These are phyloP conservation scores for Pseudonitzschia delicatissima DNA, from an alignment of 108 stramenopile genomes.

Conservation along the genomic window DNA sequence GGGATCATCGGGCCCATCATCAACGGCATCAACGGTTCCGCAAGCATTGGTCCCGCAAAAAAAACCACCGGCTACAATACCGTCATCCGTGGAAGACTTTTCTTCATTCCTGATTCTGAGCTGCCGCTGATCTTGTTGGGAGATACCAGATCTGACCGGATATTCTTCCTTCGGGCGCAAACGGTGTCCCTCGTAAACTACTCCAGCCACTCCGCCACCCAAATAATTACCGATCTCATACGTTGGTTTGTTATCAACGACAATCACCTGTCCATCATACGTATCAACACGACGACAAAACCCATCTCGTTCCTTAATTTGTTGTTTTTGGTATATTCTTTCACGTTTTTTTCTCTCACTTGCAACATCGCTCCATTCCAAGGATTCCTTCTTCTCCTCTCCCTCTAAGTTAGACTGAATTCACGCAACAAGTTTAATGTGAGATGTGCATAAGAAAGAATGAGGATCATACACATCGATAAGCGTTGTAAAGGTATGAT, in stretches of 20 bases:
- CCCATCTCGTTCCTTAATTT: conserved; percentile 58
- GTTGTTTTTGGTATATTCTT: conserved; percentile 36
- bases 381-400: conserved; percentile 15
- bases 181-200: conserved; percentile 83
- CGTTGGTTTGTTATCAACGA: conserved; percentile 59
- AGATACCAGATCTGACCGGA: conserved; percentile 53
- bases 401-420: conserved; percentile 13
- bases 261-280: conserved; percentile 80
- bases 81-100: neutral
- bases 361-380: conserved; percentile 25
- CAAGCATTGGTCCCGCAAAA: conserved; percentile 20
- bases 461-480: neutral
- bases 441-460: too few species aligned
- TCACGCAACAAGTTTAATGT: neutral
- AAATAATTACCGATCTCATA: conserved; percentile 86
- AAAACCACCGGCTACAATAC: conserved; percentile 7
- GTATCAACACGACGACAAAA: conserved; percentile 73
- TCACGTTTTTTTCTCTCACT: conserved; percentile 17
- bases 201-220: conserved; percentile 86
- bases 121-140: neutral
- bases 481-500: neutral
- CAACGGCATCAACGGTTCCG: conserved; percentile 18
- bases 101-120: neutral
- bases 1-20: neutral
- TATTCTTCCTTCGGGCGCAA: conserved; percentile 74